phyloP scores from a whole-genome alignment of 108 stramenopile species.

The Skeletonema costatum region DNA sequence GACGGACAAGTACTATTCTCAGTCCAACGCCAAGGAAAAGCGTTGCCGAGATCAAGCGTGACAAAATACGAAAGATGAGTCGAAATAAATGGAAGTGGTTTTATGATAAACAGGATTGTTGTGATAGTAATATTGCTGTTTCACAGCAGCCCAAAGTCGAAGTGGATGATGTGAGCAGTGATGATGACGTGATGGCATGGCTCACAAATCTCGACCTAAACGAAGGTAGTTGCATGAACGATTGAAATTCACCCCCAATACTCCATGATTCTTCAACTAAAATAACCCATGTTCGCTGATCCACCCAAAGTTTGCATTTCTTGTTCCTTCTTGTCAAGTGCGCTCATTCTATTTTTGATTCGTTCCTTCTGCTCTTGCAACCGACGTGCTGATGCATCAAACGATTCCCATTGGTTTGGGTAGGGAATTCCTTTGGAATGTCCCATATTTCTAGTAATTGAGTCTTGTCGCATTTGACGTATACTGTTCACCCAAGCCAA shows the following conservation, averaged over 20 bases:
- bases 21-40: conserved; percentile 6
- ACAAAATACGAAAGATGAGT: conserved; percentile 21
- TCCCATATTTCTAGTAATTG: conserved; percentile 74
- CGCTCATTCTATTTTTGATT: conserved; percentile 46
- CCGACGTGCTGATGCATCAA: conserved; percentile 63
- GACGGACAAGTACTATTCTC: background rate
- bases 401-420: conserved; percentile 63
- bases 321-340: conserved; percentile 52
- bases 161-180: background rate
- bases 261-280: conserved; percentile 31
- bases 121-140: background rate
- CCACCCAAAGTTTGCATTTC: conserved; percentile 69
- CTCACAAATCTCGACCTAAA: conserved; percentile 14
- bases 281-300: conserved; percentile 49
- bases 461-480: conserved; percentile 61
- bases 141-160: background rate
- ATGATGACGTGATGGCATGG: conserved; percentile 19
- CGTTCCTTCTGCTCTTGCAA: conserved; percentile 63
- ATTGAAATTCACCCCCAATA: background rate
- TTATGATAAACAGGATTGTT: conserved; percentile 4
- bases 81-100: conserved; percentile 37
- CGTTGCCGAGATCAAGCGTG: background rate
- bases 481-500: conserved; percentile 67
- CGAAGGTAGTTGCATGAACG: background rate
- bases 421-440: conserved; percentile 70